Evolutionary conservation across 495 filamentous ascomycete genomes (phyloP).

Genomic region (Neurospora sp.): DNA sequence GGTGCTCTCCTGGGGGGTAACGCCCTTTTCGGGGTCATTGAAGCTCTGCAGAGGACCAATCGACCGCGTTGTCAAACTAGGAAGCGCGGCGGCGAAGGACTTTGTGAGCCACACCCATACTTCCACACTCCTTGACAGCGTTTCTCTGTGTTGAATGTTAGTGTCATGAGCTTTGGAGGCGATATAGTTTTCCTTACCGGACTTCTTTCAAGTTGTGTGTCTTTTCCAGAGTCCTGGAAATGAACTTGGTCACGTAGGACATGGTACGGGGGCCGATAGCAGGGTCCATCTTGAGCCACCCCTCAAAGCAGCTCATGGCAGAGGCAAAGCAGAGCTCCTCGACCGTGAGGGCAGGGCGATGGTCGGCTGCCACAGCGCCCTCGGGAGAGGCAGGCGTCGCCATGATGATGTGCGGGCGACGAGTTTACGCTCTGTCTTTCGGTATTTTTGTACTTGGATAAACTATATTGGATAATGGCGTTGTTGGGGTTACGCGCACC

Average conservation of each 20-base stretch:
- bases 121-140: conserved; percentile 46
- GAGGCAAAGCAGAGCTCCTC: conserved; percentile 47
- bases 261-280: conserved; percentile 39
- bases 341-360: conserved; percentile 17
- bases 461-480: neutral
- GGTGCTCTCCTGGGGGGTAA: conserved; percentile 47
- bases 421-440: neutral
- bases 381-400: neutral
- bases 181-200: conserved; percentile 26
- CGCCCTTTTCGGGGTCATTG: conserved; percentile 38
- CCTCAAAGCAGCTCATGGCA: conserved; percentile 43
- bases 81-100: conserved; percentile 28
- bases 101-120: conserved; percentile 58
- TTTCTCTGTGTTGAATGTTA: conserved; percentile 31
- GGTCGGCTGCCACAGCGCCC: neutral
- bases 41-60: conserved; percentile 24
- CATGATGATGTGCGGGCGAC: neutral
- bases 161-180: neutral
- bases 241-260: conserved; percentile 35
- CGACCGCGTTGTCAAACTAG: conserved; percentile 25
- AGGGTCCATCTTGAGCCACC: conserved; percentile 41
- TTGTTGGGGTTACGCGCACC: neutral
- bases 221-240: conserved; percentile 43
- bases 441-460: neutral
- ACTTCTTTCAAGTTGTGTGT: conserved; percentile 42